Evolutionary conservation across 2,329 filamentous ascomycete species (phyloP).

Genomic region (Diaporthe batatas): DNA sequence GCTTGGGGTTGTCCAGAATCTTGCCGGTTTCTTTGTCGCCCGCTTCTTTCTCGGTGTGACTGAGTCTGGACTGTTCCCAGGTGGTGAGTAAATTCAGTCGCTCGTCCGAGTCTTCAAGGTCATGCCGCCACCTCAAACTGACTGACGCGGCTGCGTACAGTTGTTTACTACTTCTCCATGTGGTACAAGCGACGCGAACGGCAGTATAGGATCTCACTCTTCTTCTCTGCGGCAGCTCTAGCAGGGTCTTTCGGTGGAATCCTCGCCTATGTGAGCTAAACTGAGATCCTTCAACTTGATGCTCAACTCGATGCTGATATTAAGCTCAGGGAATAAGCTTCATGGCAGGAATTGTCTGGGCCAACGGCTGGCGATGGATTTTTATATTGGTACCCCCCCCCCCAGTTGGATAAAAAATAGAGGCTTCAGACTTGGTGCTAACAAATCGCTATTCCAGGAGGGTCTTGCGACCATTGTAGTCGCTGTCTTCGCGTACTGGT

Average conservation of each 20-base stretch:
- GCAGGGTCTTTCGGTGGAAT: conserved; percentile 71
- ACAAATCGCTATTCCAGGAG: conserved; percentile 54
- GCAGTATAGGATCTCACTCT: conserved; percentile 68
- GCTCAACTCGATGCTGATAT: background rate
- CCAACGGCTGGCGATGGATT: conserved; percentile 70
- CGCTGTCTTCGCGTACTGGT: conserved; percentile 64
- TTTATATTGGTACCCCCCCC: conserved; percentile 64
- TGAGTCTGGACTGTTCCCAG: conserved; percentile 66
- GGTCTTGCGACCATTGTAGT: conserved; percentile 68
- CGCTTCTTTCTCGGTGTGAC: conserved; percentile 69
- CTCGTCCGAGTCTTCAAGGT: too few species aligned
- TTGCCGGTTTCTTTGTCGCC: conserved; percentile 64
- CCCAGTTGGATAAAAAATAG: background rate
- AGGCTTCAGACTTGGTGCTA: background rate
- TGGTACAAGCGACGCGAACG: conserved; percentile 69
- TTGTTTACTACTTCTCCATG: conserved; percentile 65
- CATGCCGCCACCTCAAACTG: background rate
- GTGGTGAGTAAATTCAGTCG: conserved; percentile 2
- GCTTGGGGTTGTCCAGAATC: conserved; percentile 63
- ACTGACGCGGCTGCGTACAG: conserved; percentile 61
- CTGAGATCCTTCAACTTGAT: background rate
- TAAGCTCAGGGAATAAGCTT: conserved; percentile 62
- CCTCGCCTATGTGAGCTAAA: conserved; percentile 61
- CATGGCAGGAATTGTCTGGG: conserved; percentile 65
- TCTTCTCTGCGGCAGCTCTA: conserved; percentile 67